A percentile compares a stretch with the other conserved stretches of the same genome.
phyloP scores from a whole-genome alignment of 306 rosid genomes.

The Rubus idaeus region DNA sequence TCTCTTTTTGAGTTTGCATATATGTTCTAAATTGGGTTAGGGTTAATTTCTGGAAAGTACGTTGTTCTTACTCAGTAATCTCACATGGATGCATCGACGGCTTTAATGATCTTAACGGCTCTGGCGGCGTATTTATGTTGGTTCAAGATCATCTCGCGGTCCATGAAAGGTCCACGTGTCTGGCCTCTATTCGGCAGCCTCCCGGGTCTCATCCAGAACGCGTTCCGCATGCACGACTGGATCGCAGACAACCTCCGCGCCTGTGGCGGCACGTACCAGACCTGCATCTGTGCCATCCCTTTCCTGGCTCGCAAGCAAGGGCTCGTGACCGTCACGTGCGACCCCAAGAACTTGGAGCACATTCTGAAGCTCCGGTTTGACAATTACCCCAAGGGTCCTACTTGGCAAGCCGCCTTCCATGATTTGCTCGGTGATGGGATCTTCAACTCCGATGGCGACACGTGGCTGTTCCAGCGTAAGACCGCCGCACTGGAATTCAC shows the following conservation, averaged over 20 bases:
- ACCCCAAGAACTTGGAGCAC: constrained; percentile 82
- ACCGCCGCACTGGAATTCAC: constrained; percentile 92
- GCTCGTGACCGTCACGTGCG: constrained; percentile 90
- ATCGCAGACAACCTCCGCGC: constrained; percentile 72
- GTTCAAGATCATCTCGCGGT: constrained; percentile 48
- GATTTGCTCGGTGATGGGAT: constrained; percentile 84
- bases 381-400: constrained; percentile 91
- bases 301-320: constrained; percentile 66
- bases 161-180: constrained; percentile 78
- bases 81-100: constrained; percentile 63
- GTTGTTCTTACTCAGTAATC: not conserved
- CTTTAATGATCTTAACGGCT: constrained; percentile 44
- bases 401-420: constrained; percentile 79
- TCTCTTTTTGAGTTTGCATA: not conserved
- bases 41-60: not conserved
- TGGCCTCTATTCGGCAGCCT: constrained; percentile 90
- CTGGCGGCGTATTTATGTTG: constrained; percentile 61
- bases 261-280: constrained; percentile 89
- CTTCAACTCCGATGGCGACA: constrained; percentile 86
- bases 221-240: constrained; percentile 90
- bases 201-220: constrained; percentile 65
- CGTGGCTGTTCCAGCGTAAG: constrained; percentile 88
- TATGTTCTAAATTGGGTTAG: not conserved
- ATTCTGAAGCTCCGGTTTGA: constrained; percentile 78
- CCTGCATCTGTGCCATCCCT: constrained; percentile 67